These are phyloP conservation scores for Prunus yedoensis DNA, from an alignment of 331 rosid genomes.

Conservation along the genomic window DNA sequence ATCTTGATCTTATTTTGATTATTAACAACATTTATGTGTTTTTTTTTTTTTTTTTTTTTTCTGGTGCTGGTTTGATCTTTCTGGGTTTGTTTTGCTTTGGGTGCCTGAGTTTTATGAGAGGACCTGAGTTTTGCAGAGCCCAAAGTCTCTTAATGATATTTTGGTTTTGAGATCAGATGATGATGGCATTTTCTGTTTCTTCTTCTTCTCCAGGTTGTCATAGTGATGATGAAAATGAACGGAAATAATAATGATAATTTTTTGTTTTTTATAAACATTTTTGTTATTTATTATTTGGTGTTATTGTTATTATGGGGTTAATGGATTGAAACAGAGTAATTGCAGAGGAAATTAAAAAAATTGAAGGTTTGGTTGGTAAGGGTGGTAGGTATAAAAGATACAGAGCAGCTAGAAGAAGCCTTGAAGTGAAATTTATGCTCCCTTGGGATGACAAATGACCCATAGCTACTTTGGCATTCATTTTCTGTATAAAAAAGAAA, in stretches of 20 bases:
- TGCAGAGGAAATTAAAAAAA: neutral
- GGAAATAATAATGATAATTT: no score
- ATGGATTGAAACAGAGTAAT: neutral
- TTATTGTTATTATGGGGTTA: neutral
- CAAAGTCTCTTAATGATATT: conserved; percentile 1
- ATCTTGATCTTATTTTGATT: neutral
- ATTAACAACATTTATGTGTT: neutral
- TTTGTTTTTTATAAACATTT: neutral
- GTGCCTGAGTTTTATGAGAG: conserved; percentile 9
- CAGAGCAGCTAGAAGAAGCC: conserved; percentile 21
- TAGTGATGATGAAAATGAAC: neutral
- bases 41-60: no score
- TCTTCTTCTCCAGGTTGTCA: neutral
- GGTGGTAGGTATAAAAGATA: conserved; percentile 46
- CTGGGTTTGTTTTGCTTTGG: conserved; percentile 18
- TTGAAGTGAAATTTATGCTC: conserved; percentile 18
- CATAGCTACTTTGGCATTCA: neutral
- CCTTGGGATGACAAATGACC: conserved; percentile 4
- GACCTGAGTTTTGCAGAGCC: neutral
- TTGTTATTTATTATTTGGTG: no score
- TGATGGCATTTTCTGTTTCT: neutral
- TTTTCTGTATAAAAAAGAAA: neutral
- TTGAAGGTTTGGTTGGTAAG: neutral
- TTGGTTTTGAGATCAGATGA: neutral
- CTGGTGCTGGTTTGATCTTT: neutral